Evolutionary conservation across 192 early-diverging fungal genomes (phyloP).

Genomic region (Rhizoclosmatium sp.): DNA sequence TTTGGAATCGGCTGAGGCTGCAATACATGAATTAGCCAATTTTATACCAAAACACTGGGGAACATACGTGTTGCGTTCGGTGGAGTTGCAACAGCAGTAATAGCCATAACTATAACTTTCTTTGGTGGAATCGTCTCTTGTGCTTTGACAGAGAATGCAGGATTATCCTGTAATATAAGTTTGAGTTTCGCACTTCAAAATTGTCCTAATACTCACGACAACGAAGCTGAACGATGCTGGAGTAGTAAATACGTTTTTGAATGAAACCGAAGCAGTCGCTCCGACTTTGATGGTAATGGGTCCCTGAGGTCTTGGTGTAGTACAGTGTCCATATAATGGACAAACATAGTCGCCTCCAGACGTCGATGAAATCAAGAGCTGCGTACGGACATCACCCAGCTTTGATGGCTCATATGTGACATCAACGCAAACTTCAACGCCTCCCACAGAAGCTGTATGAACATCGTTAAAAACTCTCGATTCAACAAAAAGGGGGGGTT

Average conservation of each 20-base stretch:
- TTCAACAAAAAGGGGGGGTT: background rate
- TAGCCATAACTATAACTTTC: conserved; percentile 58
- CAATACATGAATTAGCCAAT: background rate
- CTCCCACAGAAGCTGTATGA: conserved; percentile 48
- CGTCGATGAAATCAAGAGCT: conserved; percentile 57
- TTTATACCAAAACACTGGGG: background rate
- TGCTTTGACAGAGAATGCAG: conserved; percentile 62
- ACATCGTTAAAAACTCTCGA: background rate
- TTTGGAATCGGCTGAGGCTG: conserved; percentile 28
- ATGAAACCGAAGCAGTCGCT: conserved; percentile 47
- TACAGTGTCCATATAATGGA: conserved; percentile 65
- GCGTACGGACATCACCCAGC: conserved; percentile 61
- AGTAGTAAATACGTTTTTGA: conserved; percentile 67
- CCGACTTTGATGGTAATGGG: conserved; percentile 65
- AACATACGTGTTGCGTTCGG: conserved; percentile 9
- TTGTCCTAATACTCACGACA: conserved; percentile 48
- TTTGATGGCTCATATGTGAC: conserved; percentile 69
- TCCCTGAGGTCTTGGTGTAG: conserved; percentile 62
- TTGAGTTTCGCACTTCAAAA: background rate
- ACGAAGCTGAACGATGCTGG: conserved; percentile 58
- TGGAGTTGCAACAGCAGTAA: conserved; percentile 50
- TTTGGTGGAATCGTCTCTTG: conserved; percentile 61
- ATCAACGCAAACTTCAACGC: conserved; percentile 61
- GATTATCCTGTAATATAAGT: conserved; percentile 57
- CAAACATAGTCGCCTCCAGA: conserved; percentile 67